Base-by-base conservation (phyloP, 441 rosid genomes). In the Euphorbia celastroides region DNA sequence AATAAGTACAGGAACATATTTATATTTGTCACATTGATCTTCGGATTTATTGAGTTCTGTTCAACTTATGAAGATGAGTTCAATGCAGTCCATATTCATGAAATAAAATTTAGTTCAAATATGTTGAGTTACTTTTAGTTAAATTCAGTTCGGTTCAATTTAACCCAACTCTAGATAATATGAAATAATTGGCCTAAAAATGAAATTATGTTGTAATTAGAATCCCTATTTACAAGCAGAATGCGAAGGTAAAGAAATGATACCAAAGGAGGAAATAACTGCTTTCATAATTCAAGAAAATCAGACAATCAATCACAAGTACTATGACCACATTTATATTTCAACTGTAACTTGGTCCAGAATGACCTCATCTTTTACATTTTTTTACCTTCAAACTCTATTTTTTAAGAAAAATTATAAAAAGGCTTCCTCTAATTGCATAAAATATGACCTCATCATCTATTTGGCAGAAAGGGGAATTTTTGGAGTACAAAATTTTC, bases 391-490 rank as follows among this genome's bases (percentile, higher is more conserved):
- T 38, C 22, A 19, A 6, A 7, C 11, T 20, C 9, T 51, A 5
- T 5, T 44, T 44, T 44, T 44, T 14, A 44, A 44, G 16, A 44
- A 11, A 11, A 44, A 51, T 0, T 3, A 16, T 12, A 51, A 51
- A 51, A 1, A 1, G 22, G 0, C 14, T 51, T 51, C 56, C 56
- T 51, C 56, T 51, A 51, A 51, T 51, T 51, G 26, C 25, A 51
- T 51, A 51, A 51, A 51, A 20, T 7, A 51, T 51, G 56, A 51
- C 12, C 0, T 51, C 56, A 51, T 51, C 56, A n/a, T 20, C 56
- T 19, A 51, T 51, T 51, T 51, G 56, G 22, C 56, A 51, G 56
- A 51, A 51, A 19, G 25, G 23, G 56, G 56, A 51, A 51, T 51
- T 51, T 51, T 44, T 2, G 22, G 25, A 51, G 56, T 20, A 51